Conservation (phyloP, 2,329 filamentous ascomycete genomes). For the Talaromyces pinophilus region DNA sequence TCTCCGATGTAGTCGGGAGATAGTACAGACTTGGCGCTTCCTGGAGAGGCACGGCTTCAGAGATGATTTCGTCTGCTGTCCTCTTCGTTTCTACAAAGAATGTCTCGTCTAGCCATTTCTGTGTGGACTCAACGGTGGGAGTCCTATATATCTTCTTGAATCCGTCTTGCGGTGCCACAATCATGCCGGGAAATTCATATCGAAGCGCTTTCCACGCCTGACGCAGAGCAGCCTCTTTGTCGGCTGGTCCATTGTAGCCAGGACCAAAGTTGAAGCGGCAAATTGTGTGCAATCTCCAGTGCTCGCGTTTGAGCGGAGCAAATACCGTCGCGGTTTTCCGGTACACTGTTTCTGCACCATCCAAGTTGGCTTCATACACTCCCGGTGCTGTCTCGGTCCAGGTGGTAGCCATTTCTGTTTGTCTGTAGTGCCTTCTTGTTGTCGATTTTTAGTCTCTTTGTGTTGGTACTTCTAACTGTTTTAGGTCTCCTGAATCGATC, state of each 20-base stretch:
- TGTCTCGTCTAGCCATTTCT: constrained; percentile 22
- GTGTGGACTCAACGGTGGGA: neutral
- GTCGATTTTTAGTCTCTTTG: neutral
- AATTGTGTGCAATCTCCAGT: constrained; percentile 22
- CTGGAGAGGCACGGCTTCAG: constrained; percentile 1
- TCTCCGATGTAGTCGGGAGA: constrained; percentile 22
- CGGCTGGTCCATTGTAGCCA: constrained; percentile 1
- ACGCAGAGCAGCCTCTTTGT: constrained; percentile 10
- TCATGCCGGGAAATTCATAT: constrained; percentile 21
- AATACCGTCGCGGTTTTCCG: constrained; percentile 11
- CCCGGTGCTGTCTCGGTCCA: constrained; percentile 5
- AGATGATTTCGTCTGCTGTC: constrained; percentile 21
- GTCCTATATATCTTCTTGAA: constrained; percentile 20
- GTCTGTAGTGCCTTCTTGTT: neutral
- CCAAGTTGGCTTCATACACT: constrained; percentile 31
- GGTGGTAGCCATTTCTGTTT: neutral
- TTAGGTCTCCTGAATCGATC: neutral
- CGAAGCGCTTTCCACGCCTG: constrained; percentile 25
- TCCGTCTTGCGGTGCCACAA: constrained; percentile 13
- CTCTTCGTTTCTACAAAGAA: constrained; percentile 22
- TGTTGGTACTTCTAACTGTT: neutral
- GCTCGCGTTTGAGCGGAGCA: constrained; percentile 12
- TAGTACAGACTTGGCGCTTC: constrained; percentile 23
- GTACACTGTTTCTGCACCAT: constrained; percentile 21
- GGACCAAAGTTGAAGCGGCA: constrained; percentile 20